Evolutionary conservation across 2,329 filamentous ascomycete species (phyloP), one percentile per base, ranked within the genome.

Genomic region (Colletotrichum sp.): DNA sequence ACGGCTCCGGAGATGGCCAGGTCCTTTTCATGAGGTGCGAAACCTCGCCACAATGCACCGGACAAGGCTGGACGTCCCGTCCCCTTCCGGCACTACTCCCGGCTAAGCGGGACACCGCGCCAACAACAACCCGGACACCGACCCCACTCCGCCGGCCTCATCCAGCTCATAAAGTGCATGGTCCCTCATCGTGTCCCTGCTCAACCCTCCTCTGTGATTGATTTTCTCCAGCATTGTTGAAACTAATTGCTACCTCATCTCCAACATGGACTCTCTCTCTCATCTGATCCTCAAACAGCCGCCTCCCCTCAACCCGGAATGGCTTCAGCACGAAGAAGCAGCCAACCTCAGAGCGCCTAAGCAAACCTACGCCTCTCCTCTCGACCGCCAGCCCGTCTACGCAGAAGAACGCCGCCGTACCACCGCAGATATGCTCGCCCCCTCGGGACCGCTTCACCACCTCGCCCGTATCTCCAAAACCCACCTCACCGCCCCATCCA

Each of bases 341-440:
- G 15, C 76, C 16, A 80, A 80, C 62, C 78, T 84, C 28, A 79
- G 79, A 6, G 72, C 74, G 7, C 81, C 81, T n/a, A 81, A 81
- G 39, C 80, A 79, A 8, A 68, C 63, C 21, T 75, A 81, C 36
- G 77, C 83, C 21, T 80, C 79, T 12, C 78, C 80, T 7, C 63
- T 84, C 26, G 81, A 82, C 32, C 83, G 84, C 60, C 87, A 88
- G 76, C 80, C 82, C 10, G 63, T 81, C 59, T 89, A 89, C 78
- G 86, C 84, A 4, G 78, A 81, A 39, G 82, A 85, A 49, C 87
- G 88, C 76, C 85, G 85, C 59, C 81, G 81, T 8, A 81, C 84
- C 24, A 84, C 86, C 55, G 79, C 81, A 3, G 76, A 77, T 13
- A 84, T 88, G 80, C 84, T 85, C 21, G 80, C 81, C 0, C 81